phyloP scores from a whole-genome alignment of 495 filamentous ascomycete species.

The Hypomontagnella monticulosa region DNA sequence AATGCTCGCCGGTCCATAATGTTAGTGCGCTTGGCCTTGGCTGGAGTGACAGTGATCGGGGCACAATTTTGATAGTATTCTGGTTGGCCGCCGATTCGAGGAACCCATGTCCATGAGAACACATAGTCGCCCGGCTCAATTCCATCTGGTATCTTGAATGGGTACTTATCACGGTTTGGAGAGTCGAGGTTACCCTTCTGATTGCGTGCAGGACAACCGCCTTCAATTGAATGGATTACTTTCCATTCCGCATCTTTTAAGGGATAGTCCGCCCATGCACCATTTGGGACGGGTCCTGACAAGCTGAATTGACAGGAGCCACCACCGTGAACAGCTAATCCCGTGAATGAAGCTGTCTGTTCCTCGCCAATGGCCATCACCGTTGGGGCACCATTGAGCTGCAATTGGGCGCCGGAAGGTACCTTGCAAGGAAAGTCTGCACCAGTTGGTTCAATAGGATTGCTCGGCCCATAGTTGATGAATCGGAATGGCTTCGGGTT shows the following conservation, averaged over 20 bases:
- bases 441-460: slow-evolving; percentile 52
- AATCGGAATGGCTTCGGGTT: slow-evolving; percentile 38
- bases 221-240: slow-evolving; percentile 84
- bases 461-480: slow-evolving; percentile 30
- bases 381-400: slow-evolving; percentile 48
- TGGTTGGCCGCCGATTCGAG: slow-evolving; percentile 33
- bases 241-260: slow-evolving; percentile 68
- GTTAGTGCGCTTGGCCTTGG: slow-evolving; percentile 16
- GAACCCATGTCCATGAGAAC: slow-evolving; percentile 71
- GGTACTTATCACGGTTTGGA: slow-evolving; percentile 50
- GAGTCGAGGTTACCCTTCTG: slow-evolving; percentile 53
- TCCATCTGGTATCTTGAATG: slow-evolving; percentile 66
- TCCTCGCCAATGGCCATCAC: slow-evolving; percentile 62
- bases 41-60: slow-evolving; percentile 66
- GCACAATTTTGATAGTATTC: slow-evolving; percentile 90
- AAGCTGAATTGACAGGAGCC: slow-evolving; percentile 88
- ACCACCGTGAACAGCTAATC: slow-evolving; percentile 78
- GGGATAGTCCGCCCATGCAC: slow-evolving; percentile 66
- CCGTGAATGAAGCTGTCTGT: slow-evolving; percentile 63
- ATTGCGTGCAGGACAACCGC: slow-evolving; percentile 73
- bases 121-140: slow-evolving; percentile 67
- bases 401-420: slow-evolving; percentile 48
- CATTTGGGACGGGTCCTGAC: slow-evolving; percentile 50
- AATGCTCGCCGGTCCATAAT: slow-evolving; percentile 10
- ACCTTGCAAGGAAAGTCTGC: slow-evolving; percentile 84